Percentiles rank a stretch among this genome's conserved stretches.
Conservation (phyloP, 208 protist species). For the Naegleria gruberi region DNA sequence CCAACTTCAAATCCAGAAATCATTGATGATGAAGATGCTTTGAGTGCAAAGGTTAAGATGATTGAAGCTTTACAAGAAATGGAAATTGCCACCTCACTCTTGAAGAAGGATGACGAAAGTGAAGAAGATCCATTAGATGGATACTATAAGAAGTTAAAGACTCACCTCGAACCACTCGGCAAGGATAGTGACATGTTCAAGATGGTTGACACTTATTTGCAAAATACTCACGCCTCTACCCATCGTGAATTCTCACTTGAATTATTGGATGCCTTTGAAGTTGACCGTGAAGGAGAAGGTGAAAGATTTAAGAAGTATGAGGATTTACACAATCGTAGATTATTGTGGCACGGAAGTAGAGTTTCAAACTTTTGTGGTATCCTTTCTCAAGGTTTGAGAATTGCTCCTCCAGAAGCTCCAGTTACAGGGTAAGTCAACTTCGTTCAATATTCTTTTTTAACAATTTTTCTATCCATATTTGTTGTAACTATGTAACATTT, state of each 20-base stretch:
- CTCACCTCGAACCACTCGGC: neutral
- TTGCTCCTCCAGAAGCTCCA: slow-evolving; percentile 79
- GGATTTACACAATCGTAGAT: slow-evolving; percentile 49
- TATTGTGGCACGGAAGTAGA: slow-evolving; percentile 79
- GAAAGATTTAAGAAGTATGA: slow-evolving; percentile 37
- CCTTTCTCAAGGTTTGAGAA: slow-evolving; percentile 70
- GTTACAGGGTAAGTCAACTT: slow-evolving; percentile 76
- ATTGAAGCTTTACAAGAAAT: slow-evolving; percentile 64
- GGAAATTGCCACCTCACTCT: slow-evolving; percentile 49
- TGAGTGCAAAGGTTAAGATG: slow-evolving; percentile 54
- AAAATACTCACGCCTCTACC: slow-evolving; percentile 60
- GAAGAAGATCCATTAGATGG: neutral
- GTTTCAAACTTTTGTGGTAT: slow-evolving; percentile 79
- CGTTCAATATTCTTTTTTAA: neutral
- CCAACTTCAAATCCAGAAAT: neutral
- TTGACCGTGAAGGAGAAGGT: slow-evolving; percentile 56
- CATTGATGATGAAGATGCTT: neutral
- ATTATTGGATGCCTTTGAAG: slow-evolving; percentile 56
- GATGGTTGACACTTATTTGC: slow-evolving; percentile 54
- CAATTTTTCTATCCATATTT: neutral
- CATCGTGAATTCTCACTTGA: slow-evolving; percentile 51
- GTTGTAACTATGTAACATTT: neutral
- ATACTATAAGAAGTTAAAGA: slow-evolving; percentile 9
- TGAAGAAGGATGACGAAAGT: neutral
- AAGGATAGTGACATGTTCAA: slow-evolving; percentile 39